Base-by-base conservation (phyloP, 2,329 filamentous ascomycete genomes). In the Ophiosphaerella narmari region DNA sequence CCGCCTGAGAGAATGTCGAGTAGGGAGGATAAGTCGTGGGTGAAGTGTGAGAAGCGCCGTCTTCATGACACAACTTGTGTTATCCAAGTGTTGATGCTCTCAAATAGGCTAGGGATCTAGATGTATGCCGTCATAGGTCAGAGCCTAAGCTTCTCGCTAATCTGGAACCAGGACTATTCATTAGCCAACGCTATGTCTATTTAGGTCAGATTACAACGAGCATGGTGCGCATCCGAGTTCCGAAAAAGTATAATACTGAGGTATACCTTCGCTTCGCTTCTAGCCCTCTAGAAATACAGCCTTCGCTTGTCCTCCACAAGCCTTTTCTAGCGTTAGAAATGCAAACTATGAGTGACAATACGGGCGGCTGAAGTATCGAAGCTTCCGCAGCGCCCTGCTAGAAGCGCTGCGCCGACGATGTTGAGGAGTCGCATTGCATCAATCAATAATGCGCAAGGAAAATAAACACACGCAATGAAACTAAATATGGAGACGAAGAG, bases 301-400 rank as follows among this genome's bases (percentile, higher is more conserved):
- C 32, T 57, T 46, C 12, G 39, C 59, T 24, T 36, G 42, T 2
- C 89, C 89, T 2, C 83, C 86, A 75, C 91, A 95, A 21, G 89
- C 90, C 63, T 87, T 82, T 74, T 91, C 87, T 39, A 95, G 75
- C n/a, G 90, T 87, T 68, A 96, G 76, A 67, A 91, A 90, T 2
- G 90, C 87, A 78, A 94, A 81, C 78, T 49, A 79, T 74, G 55
- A 80, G 71, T 12, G 78, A 78, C 39, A 81, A 72, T 6, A 80
- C 76, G 11, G 78, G 78, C 47, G 84, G 83, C 26, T 77, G 80
- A 43, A 86, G 75, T 26, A 72, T 77, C 13, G 82, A 85, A 18
- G 82, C 80, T 40, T 74, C 64, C 48, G 68, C 68, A 46, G 75
- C 62, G 60, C 71, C 67, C n/a, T 59, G 73, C 74, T 67, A 79